Percentiles rank a stretch among this genome's conserved stretches.
Evolutionary conservation across 1,139 yeast species (phyloP).

Genomic region (Lizanozyma gosingica): DNA sequence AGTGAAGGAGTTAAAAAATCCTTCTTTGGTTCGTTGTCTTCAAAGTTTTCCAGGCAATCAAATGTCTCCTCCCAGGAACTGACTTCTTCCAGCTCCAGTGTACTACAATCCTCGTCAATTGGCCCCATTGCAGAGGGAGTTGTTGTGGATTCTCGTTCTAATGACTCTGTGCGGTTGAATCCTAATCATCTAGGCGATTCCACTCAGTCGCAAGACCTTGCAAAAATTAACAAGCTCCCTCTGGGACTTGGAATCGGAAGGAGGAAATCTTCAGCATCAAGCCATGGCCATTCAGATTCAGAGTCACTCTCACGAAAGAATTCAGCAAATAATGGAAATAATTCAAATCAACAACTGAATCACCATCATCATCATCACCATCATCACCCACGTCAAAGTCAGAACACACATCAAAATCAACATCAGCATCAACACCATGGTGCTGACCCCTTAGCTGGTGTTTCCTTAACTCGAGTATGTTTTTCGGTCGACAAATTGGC

Average conservation of each 20-base stretch:
- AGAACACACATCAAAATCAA: constrained; percentile 11
- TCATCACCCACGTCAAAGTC: background rate
- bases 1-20: background rate
- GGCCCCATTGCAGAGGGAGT: background rate
- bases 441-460: background rate
- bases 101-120: background rate
- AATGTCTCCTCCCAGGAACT: background rate
- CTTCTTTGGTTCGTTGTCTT: background rate
- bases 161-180: background rate
- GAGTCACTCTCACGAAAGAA: background rate
- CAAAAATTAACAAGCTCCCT: background rate
- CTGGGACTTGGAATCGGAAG: background rate
- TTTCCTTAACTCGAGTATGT: constrained; percentile 54
- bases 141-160: background rate
- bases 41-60: background rate
- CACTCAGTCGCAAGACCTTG: background rate
- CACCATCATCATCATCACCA: background rate
- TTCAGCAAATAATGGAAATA: background rate
- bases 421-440: background rate
- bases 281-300: background rate
- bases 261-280: background rate
- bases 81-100: background rate
- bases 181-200: background rate
- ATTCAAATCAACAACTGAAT: background rate
- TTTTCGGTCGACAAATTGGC: constrained; percentile 66